phyloP scores from a whole-genome alignment of 2,329 filamentous ascomycete species.

The Phoma sp. region DNA sequence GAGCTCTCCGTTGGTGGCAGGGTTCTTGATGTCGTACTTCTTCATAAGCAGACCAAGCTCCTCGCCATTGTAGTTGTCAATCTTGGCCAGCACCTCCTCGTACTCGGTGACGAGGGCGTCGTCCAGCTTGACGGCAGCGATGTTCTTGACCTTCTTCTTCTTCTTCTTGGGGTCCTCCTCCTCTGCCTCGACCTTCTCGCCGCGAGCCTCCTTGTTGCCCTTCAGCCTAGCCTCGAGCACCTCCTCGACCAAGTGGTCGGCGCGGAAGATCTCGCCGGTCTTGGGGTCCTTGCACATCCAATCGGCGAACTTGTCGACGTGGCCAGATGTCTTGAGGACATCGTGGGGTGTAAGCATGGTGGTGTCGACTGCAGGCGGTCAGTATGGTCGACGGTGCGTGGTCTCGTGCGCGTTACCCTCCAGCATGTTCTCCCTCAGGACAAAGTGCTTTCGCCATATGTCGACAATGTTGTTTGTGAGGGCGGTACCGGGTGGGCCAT shows the following conservation, averaged over 20 bases:
- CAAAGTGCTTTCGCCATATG: conserved; percentile 90
- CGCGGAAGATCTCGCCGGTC: conserved; percentile 93
- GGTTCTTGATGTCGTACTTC: conserved; percentile 91
- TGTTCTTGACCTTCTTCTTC: conserved; percentile 76
- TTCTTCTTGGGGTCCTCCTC: conserved; percentile 85
- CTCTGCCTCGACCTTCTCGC: conserved; percentile 75
- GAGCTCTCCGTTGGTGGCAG: conserved; percentile 76
- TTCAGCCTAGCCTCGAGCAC: conserved; percentile 86
- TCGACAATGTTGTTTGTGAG: conserved; percentile 89
- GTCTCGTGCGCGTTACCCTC: conserved; percentile 54
- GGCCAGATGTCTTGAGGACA: conserved; percentile 89
- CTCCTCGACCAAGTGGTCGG: conserved; percentile 96
- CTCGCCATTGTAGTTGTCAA: conserved; percentile 91
- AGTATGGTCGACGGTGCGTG: conserved; percentile 16
- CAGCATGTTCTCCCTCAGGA: conserved; percentile 92
- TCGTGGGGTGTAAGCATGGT: conserved; percentile 92
- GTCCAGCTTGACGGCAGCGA: conserved; percentile 76
- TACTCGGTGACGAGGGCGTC: conserved; percentile 88
- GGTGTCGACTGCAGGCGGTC: conserved; percentile 69
- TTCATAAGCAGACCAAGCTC: conserved; percentile 84
- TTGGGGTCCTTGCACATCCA: conserved; percentile 99
- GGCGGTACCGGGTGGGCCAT: conserved; percentile 85
- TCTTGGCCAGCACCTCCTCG: conserved; percentile 86
- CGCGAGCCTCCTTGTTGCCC: conserved; percentile 90
- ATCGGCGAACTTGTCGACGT: conserved; percentile 97